Base-by-base conservation (phyloP, 1,284 basidiomycete species). In the Butyriboletus pseudospeciosus region DNA sequence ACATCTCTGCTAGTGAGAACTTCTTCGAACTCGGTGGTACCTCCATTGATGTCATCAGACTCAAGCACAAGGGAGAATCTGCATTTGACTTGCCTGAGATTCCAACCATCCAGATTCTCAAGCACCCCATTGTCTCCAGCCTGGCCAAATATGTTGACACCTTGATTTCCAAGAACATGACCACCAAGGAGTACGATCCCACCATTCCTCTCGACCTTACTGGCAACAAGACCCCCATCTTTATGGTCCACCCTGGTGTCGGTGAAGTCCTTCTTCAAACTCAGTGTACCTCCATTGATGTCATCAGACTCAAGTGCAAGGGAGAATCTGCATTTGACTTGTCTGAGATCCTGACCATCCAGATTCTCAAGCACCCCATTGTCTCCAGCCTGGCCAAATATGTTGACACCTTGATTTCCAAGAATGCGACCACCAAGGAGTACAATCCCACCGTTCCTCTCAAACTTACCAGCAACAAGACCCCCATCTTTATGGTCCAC, bases 401-500 rank as follows among this genome's bases (percentile, higher is more conserved):
- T 23, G 30, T 71, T 8, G 59, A 71, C 30, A 30, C 67, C 28
- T 46, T 66, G 49, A 20, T 60, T 47, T 59, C 59, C 60, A 56
- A 60, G 52, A 55, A 58, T 28, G 49, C 47, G 25, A 36, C 25
- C 35, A 46, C 44, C 0, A 57, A 69, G 16, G 62, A 64, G 23
- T 71, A 74, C 51, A 63, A 71, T 28, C 70, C 69, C 9, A 63
- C 71, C 20, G 70, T 77, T 13, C 72, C 72, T 9, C 68, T 78
- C 37, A 68, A 74, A 46, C 62, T 72, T 14, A 61, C 66, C 0
- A 74, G 76, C 0, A 62, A 65, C 41, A 78, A 76, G 63, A 73
- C 76, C 0, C 76, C 76, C 3, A 61, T 77, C 39, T 77, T 77
- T 58, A 70, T 77, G 57, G 65, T 77, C 34, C 76, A 65, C 53